Percentiles rank a stretch among this genome's conserved stretches.
phyloP scores from a whole-genome alignment of 306 rosid species.

The Argentina anserina region DNA sequence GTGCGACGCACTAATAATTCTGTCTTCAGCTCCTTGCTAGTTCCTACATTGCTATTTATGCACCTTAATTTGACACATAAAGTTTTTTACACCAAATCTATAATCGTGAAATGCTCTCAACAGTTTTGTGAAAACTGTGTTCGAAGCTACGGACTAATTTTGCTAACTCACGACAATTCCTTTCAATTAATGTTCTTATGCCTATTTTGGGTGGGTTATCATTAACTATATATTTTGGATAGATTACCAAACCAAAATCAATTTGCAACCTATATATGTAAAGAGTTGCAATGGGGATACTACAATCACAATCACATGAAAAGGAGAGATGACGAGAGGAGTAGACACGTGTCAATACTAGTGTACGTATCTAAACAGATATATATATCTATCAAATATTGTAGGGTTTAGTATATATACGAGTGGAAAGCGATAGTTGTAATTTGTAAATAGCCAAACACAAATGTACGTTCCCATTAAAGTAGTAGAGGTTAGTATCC shows the following conservation, averaged over 20 bases:
- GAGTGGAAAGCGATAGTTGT: background rate
- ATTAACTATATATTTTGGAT: background rate
- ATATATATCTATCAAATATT: background rate
- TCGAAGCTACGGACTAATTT: background rate
- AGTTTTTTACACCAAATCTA: background rate
- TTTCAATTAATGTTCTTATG: background rate
- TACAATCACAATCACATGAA: background rate
- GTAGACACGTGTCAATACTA: background rate
- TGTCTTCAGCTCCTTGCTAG: background rate
- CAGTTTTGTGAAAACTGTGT: background rate
- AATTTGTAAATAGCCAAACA: background rate
- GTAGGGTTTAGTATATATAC: background rate
- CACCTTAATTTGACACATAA: background rate
- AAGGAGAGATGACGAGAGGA: conserved; percentile 1
- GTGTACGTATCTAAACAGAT: background rate
- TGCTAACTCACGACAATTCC: background rate
- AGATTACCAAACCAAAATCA: background rate
- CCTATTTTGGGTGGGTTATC: background rate
- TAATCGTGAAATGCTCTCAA: background rate
- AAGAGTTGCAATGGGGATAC: background rate
- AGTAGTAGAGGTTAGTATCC: background rate
- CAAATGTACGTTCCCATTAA: background rate
- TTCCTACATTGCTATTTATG: background rate
- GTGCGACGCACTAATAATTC: too few species aligned
- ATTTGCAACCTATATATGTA: background rate